Conservation (phyloP, 352 stramenopile species). For the Phytophthora ramorum region DNA sequence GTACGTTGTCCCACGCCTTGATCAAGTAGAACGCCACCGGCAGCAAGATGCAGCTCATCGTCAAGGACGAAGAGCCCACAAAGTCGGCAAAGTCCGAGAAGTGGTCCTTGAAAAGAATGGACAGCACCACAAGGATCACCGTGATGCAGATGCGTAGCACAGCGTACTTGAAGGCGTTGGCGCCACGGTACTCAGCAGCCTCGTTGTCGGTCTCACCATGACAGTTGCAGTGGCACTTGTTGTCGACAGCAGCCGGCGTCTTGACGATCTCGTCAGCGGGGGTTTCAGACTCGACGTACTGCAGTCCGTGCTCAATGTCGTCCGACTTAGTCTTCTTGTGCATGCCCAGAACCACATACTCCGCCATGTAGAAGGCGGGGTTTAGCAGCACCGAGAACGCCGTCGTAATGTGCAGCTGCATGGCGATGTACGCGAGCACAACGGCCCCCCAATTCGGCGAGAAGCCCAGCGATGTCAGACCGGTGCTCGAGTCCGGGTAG, state of each 20-base stretch:
- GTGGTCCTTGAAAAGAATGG: conserved; percentile 52
- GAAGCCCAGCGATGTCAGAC: conserved; percentile 47
- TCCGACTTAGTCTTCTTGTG: conserved; percentile 33
- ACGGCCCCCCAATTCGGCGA: conserved; percentile 35
- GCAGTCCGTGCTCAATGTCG: conserved; percentile 33
- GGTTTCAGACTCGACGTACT: conserved; percentile 31
- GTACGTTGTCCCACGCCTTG: conserved; percentile 33
- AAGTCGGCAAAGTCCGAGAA: conserved; percentile 63
- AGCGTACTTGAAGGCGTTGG: conserved; percentile 48
- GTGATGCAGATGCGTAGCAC: conserved; percentile 52
- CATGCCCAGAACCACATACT: conserved; percentile 46
- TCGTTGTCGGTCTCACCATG: conserved; percentile 36
- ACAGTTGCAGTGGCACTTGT: conserved; percentile 50
- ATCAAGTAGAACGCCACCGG: conserved; percentile 54
- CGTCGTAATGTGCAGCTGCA: conserved; percentile 41
- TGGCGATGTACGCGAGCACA: conserved; percentile 34
- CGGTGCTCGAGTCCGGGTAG: conserved; percentile 46
- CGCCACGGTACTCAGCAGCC: conserved; percentile 47
- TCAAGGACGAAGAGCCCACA: conserved; percentile 50
- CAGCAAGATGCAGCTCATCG: conserved; percentile 41
- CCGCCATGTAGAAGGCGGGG: conserved; percentile 48
- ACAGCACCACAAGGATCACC: conserved; percentile 45
- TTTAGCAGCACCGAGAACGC: conserved; percentile 49
- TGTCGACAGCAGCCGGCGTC: conserved; percentile 21
- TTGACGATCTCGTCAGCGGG: conserved; percentile 32